Evolutionary conservation across 768 basidiomycete species (phyloP), one percentile per base, ranked within the genome.

Genomic region (Lactifluus echinatus): DNA sequence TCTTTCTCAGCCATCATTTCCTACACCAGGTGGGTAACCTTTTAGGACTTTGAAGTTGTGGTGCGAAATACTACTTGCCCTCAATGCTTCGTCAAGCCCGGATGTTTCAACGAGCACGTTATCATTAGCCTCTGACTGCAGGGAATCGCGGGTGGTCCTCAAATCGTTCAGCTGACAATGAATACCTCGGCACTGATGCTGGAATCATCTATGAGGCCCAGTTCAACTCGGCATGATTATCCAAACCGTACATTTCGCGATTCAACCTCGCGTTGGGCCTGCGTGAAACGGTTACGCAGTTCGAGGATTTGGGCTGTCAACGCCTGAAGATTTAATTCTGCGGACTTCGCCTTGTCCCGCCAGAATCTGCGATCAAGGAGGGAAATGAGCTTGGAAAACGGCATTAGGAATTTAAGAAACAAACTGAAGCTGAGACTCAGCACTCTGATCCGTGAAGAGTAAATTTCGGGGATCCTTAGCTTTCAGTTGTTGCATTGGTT

Each of bases 81-180:
- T 67, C 66, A 81, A 79, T 4, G 76, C 79, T 11, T 69, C 74
- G 57, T 84, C 73, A 14, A 87, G 70, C 14, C 76, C 78, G 21
- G 77, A 73, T n/a, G 87, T 73, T 63, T 79, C 77, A 7, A 79
- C 79, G 2, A 87, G 84, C 67, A 85, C 72, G 12, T 87, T 85
- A 19, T 87, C 84, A 55, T 85, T 86, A 12, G 77, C 76, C 59
- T 86, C 84, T 34, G 77, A 72, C 60, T 84, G 79, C 17, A 87
- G 66, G 21, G 70, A 69, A 29, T 66, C 64, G 39, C 79, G 68
- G 2, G 60, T 63, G 7, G 59, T 33, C 66, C 74, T 81, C 29
- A 67, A 46, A 8, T 46, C 36, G 31, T 51, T 53, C 26, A 64
- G 28, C 4, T 53, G 58, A 8, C 56, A 45, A 23, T 50, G 39